phyloP scores from a whole-genome alignment of 345 rosid genomes.

The Brassica juncea region DNA sequence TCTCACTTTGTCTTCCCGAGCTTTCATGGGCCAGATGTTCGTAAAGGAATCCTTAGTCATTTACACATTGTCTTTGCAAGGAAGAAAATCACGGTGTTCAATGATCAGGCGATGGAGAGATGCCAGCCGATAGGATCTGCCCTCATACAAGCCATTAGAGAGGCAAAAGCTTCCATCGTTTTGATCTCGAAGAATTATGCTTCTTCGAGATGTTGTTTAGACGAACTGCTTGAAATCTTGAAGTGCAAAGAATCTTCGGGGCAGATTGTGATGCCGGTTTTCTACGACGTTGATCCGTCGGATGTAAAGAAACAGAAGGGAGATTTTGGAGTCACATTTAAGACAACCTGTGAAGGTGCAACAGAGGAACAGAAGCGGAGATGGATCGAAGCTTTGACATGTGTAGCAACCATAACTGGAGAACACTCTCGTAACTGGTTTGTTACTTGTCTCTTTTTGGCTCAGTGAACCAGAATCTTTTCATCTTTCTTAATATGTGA shows the following conservation, averaged over 20 bases:
- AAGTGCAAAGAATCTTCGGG: neutral
- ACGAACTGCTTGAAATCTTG: constrained; percentile 13
- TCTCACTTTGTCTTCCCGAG: constrained; percentile 40
- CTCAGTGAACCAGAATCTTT: neutral
- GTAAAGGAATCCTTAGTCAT: constrained; percentile 17
- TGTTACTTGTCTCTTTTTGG: neutral
- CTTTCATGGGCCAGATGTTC: constrained; percentile 13
- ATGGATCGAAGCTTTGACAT: constrained; percentile 36
- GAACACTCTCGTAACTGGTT: neutral
- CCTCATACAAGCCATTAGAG: constrained; percentile 1
- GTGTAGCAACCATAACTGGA: constrained; percentile 2
- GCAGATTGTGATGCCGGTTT: constrained; percentile 43
- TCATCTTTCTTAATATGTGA: neutral
- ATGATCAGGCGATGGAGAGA: constrained; percentile 7
- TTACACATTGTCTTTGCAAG: neutral
- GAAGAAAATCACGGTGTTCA: neutral
- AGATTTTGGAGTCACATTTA: neutral
- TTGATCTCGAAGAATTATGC: neutral
- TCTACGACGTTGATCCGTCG: constrained; percentile 36
- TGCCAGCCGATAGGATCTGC: neutral
- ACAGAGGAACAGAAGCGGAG: neutral
- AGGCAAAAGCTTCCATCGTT: neutral
- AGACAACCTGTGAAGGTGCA: neutral
- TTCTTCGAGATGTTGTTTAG: neutral
- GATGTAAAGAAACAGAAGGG: constrained; percentile 11